Evolutionary conservation across 371 early-diverging fungal genomes (phyloP).

Genomic region (Rhizomucor pusillus): DNA sequence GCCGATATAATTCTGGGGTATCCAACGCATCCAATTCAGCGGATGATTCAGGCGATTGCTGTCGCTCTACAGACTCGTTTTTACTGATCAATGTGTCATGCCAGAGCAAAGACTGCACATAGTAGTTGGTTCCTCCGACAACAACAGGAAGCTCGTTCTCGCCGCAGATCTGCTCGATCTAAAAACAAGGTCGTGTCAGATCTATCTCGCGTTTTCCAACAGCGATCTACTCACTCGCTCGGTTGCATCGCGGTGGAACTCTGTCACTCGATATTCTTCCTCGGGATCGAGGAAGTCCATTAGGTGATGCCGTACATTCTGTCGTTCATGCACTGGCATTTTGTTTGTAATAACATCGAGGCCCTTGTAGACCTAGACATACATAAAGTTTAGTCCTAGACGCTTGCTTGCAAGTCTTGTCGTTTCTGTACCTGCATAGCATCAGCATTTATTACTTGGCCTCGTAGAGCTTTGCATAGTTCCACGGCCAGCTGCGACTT

Average conservation of each 20-base stretch:
- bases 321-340: conserved; percentile 71
- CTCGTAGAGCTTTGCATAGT: conserved; percentile 74
- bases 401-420: too few relatives aligned
- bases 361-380: conserved; percentile 79
- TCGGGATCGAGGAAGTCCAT: conserved; percentile 77
- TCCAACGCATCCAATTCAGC: conserved; percentile 39
- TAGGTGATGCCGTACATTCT: conserved; percentile 80
- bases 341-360: conserved; percentile 94
- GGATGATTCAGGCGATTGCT: conserved; percentile 14
- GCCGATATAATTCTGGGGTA: conserved; percentile 52
- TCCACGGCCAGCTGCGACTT: conserved; percentile 91
- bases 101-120: conserved; percentile 89
- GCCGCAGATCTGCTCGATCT: conserved; percentile 76
- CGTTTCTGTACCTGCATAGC: conserved; percentile 78
- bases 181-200: conserved; percentile 1
- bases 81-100: conserved; percentile 58
- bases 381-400: too few relatives aligned
- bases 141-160: conserved; percentile 77
- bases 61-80: conserved; percentile 1
- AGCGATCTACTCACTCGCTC: conserved; percentile 46
- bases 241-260: conserved; percentile 80
- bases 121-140: conserved; percentile 97
- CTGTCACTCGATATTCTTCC: conserved; percentile 82
- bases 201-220: not conserved
- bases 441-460: conserved; percentile 96